phyloP scores from a whole-genome alignment of 2,329 filamentous ascomycete genomes.

The Penicillium sp. region DNA sequence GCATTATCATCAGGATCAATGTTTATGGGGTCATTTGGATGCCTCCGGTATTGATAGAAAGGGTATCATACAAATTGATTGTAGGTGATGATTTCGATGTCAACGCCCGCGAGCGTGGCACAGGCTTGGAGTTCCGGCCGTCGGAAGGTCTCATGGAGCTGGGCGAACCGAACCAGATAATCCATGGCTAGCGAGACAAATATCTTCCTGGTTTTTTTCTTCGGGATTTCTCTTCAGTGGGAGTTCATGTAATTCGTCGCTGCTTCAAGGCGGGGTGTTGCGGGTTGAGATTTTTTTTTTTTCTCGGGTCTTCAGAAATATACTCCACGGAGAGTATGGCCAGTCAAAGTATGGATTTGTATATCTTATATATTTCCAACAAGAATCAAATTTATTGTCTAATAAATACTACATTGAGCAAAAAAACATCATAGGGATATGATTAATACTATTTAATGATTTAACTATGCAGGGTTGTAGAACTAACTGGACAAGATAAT shows the following conservation, averaged over 20 bases:
- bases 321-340: neutral
- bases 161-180: slow-evolving; percentile 85
- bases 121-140: slow-evolving; percentile 79
- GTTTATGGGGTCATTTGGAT: neutral
- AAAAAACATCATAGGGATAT: no score
- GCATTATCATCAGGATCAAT: neutral
- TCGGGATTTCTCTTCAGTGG: neutral
- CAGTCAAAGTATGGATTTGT: neutral
- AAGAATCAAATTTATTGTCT: neutral
- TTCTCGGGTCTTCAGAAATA: slow-evolving; percentile 9
- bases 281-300: slow-evolving; percentile 11
- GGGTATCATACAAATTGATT: slow-evolving; percentile 61
- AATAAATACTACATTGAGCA: neutral
- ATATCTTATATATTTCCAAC: neutral
- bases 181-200: slow-evolving; percentile 49
- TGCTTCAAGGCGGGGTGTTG: slow-evolving; percentile 15
- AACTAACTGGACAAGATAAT: neutral
- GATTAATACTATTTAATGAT: neutral
- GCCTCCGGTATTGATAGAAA: slow-evolving; percentile 1
- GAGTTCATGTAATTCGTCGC: slow-evolving; percentile 1
- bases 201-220: neutral
- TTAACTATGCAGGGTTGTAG: neutral
- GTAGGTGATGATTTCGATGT: slow-evolving; percentile 73
- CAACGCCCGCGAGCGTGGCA: slow-evolving; percentile 63
- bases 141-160: slow-evolving; percentile 88